Percentiles rank a stretch among this genome's conserved stretches.
phyloP scores from a whole-genome alignment of 2,329 filamentous ascomycete species.

The Hypoxylon sp. region DNA sequence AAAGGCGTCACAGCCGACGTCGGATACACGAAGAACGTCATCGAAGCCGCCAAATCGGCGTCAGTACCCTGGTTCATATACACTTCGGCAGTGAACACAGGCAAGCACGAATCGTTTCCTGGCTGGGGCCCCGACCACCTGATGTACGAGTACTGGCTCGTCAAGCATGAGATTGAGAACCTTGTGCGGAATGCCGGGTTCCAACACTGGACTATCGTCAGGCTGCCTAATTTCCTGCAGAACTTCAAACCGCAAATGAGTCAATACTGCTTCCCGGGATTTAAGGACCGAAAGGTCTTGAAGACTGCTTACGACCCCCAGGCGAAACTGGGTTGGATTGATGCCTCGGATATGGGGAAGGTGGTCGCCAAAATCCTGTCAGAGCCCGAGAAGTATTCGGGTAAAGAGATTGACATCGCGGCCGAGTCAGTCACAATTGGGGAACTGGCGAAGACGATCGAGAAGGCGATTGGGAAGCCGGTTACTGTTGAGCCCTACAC shows the following conservation, averaged over 20 bases:
- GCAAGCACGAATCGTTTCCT: slow-evolving; percentile 6
- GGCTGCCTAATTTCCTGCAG: slow-evolving; percentile 6
- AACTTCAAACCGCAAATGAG: background rate
- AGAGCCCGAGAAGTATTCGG: background rate
- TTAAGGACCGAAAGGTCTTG: slow-evolving; percentile 3
- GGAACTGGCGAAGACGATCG: slow-evolving; percentile 7
- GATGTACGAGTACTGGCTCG: slow-evolving; percentile 15
- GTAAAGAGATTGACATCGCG: slow-evolving; percentile 10
- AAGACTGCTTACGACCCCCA: slow-evolving; percentile 3
- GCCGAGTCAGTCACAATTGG: slow-evolving; percentile 11
- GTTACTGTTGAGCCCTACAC: slow-evolving; percentile 3
- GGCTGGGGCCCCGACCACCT: slow-evolving; percentile 10
- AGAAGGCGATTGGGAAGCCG: slow-evolving; percentile 4
- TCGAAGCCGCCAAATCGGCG: background rate
- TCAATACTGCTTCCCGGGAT: slow-evolving; percentile 13
- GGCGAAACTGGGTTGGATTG: slow-evolving; percentile 10
- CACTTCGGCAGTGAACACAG: slow-evolving; percentile 1
- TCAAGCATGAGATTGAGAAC: slow-evolving; percentile 13
- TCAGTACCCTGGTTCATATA: slow-evolving; percentile 11
- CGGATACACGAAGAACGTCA: slow-evolving; percentile 7
- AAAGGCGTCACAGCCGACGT: background rate
- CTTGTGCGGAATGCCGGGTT: slow-evolving; percentile 7
- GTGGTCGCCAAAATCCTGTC: slow-evolving; percentile 4
- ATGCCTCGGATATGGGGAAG: slow-evolving; percentile 9
- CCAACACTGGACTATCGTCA: slow-evolving; percentile 11